Percentiles rank a stretch among this genome's conserved stretches.
These are phyloP conservation scores for Paramecium octaurelia DNA, from an alignment of 73 alveolate genomes.

Conservation along the genomic window DNA sequence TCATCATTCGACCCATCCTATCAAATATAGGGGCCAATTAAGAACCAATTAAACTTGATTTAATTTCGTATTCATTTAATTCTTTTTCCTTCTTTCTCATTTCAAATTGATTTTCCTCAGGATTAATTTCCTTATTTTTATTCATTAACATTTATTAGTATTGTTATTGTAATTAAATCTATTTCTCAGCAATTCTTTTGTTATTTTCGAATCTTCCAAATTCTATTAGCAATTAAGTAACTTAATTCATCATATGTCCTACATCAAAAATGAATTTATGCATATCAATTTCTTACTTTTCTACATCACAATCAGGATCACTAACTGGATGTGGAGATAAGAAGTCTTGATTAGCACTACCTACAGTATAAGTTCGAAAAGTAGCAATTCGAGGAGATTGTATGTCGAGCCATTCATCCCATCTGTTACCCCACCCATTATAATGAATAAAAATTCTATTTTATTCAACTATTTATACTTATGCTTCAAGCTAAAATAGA, in stretches of 20 bases:
- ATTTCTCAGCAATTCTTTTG: neutral
- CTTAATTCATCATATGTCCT: constrained; percentile 23
- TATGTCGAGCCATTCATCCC: constrained; percentile 97
- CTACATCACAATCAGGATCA: constrained; percentile 79
- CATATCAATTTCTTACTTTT: constrained; percentile 30
- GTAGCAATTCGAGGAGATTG: constrained; percentile 85
- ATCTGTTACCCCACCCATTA: constrained; percentile 98
- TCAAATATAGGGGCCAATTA: constrained; percentile 79
- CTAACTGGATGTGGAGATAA: constrained; percentile 87
- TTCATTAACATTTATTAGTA: neutral
- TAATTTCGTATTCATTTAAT: neutral
- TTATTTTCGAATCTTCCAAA: constrained; percentile 32
- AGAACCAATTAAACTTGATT: constrained; percentile 54
- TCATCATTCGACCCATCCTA: constrained; percentile 76
- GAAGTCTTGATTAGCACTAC: constrained; percentile 75
- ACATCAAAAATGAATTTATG: constrained; percentile 21
- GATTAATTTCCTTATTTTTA: neutral
- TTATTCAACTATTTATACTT: constrained; percentile 80
- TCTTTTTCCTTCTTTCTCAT: neutral
- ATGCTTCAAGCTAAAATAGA: constrained; percentile 83
- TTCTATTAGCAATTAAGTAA: constrained; percentile 25
- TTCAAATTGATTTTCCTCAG: neutral
- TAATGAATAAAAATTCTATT: constrained; percentile 88
- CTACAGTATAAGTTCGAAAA: constrained; percentile 87
- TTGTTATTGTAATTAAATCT: neutral